Evolutionary conservation across 495 filamentous ascomycete genomes (phyloP).

Genomic region (Penicillium canariense): DNA sequence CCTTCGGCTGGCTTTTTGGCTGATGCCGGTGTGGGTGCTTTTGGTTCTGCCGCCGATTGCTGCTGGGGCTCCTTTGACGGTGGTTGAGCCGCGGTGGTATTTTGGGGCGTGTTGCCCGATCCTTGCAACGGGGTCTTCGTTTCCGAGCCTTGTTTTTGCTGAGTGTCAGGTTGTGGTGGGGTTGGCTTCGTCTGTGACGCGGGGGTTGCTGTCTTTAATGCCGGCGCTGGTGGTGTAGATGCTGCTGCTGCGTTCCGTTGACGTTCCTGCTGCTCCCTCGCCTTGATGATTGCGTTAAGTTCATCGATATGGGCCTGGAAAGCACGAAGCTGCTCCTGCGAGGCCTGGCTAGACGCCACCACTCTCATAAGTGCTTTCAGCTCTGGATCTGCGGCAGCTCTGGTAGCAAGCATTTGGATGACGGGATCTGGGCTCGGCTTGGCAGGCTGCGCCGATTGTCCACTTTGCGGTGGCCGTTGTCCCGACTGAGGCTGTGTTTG

Average conservation of each 20-base stretch:
- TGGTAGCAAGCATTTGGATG: slow-evolving; percentile 87
- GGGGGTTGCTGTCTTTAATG: slow-evolving; percentile 23
- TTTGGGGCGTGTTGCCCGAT: slow-evolving; percentile 18
- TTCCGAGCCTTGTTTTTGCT: slow-evolving; percentile 24
- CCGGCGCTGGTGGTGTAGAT: slow-evolving; percentile 18
- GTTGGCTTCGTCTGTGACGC: slow-evolving; percentile 23
- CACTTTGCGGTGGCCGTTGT: slow-evolving; percentile 34
- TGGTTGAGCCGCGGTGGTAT: slow-evolving; percentile 17
- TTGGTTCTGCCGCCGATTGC: slow-evolving; percentile 30
- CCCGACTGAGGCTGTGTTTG: slow-evolving; percentile 28
- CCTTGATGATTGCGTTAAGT: slow-evolving; percentile 63
- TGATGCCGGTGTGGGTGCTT: slow-evolving; percentile 16
- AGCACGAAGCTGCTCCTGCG: slow-evolving; percentile 71
- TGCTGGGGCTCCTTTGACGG: slow-evolving; percentile 22
- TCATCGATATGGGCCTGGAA: slow-evolving; percentile 95
- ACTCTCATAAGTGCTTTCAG: slow-evolving; percentile 96
- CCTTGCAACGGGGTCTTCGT: slow-evolving; percentile 29
- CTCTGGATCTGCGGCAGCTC: slow-evolving; percentile 78
- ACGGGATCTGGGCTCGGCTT: slow-evolving; percentile 79
- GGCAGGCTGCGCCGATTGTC: slow-evolving; percentile 37
- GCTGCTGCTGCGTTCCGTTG: slow-evolving; percentile 25
- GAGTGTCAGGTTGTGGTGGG: slow-evolving; percentile 27
- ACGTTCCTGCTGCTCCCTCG: slow-evolving; percentile 41
- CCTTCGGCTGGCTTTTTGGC: slow-evolving; percentile 30
- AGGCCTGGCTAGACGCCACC: slow-evolving; percentile 84